Conservation (phyloP, 352 stramenopile species). For the Phytopythium sindhum region DNA sequence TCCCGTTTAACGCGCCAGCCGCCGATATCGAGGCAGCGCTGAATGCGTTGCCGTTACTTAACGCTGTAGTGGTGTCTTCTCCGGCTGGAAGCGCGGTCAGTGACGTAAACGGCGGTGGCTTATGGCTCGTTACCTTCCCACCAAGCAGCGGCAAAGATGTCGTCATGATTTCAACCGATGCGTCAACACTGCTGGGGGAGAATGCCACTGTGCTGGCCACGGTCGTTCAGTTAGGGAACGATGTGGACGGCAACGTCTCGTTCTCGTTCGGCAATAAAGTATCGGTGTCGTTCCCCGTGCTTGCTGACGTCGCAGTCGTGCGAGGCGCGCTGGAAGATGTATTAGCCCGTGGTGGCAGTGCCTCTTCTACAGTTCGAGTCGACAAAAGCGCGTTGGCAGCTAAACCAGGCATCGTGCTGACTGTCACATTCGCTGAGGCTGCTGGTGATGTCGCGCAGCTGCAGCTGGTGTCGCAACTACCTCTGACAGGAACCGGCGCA, state of each 20-base stretch:
- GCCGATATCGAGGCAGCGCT: conserved; percentile 29
- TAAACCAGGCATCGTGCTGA: conserved; percentile 19
- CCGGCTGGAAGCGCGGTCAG: not conserved
- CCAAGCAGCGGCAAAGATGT: conserved; percentile 23
- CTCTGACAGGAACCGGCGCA: conserved; percentile 22
- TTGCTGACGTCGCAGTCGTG: not conserved
- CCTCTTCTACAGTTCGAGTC: not conserved
- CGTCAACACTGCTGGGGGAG: conserved; percentile 21
- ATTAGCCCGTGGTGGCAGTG: not conserved
- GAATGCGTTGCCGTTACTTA: conserved; percentile 15
- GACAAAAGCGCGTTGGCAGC: not conserved
- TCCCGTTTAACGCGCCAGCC: conserved; percentile 25
- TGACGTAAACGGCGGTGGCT: conserved; percentile 25
- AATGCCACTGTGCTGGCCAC: conserved; percentile 11
- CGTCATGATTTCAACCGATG: conserved; percentile 17
- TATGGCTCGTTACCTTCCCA: conserved; percentile 49
- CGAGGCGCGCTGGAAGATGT: not conserved
- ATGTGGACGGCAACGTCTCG: conserved; percentile 23
- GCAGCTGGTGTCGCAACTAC: conserved; percentile 8
- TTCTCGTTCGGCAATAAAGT: conserved; percentile 6
- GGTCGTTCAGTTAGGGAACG: conserved; percentile 27
- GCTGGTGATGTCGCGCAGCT: conserved; percentile 28
- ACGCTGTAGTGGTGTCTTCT: conserved; percentile 22
- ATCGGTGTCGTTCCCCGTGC: not conserved
- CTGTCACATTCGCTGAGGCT: conserved; percentile 20